phyloP scores from a whole-genome alignment of 495 filamentous ascomycete species.

The Sabuloglossum arenarium region DNA sequence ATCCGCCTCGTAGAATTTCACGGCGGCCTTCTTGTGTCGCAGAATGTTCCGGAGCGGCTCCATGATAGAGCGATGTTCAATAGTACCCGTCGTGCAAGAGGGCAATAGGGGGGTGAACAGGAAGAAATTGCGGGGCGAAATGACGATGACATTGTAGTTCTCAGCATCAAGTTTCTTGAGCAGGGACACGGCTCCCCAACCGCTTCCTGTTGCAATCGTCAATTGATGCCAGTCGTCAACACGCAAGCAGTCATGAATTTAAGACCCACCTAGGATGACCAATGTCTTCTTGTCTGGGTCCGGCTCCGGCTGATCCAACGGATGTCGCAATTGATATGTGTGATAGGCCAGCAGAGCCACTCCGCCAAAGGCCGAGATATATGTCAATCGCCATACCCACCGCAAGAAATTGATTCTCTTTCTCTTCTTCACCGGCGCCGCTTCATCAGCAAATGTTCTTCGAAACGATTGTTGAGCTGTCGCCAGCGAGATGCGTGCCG shows the following conservation, averaged over 20 bases:
- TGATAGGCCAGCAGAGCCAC: slow-evolving; percentile 52
- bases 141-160: slow-evolving; percentile 95
- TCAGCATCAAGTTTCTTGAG: slow-evolving; percentile 96
- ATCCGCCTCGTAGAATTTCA: slow-evolving; percentile 96
- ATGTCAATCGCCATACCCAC: slow-evolving; percentile 61
- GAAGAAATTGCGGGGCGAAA: slow-evolving; percentile 97
- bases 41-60: slow-evolving; percentile 91
- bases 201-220: slow-evolving; percentile 41
- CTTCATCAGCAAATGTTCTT: not conserved
- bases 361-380: slow-evolving; percentile 44
- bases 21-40: slow-evolving; percentile 72
- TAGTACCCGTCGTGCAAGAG: slow-evolving; percentile 87
- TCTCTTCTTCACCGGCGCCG: not conserved
- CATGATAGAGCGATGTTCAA: slow-evolving; percentile 99
- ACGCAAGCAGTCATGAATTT: not conserved
- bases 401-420: slow-evolving; percentile 22
- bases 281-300: slow-evolving; percentile 92
- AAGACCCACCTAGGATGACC: slow-evolving; percentile 67
- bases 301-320: slow-evolving; percentile 55
- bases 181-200: slow-evolving; percentile 91
- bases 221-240: slow-evolving; percentile 7
- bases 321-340: slow-evolving; percentile 63
- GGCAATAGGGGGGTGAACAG: slow-evolving; percentile 95
- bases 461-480: not conserved
- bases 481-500: no score